These are phyloP conservation scores for Peronospora destructor DNA, from an alignment of 352 stramenopile genomes.

Conservation along the genomic window DNA sequence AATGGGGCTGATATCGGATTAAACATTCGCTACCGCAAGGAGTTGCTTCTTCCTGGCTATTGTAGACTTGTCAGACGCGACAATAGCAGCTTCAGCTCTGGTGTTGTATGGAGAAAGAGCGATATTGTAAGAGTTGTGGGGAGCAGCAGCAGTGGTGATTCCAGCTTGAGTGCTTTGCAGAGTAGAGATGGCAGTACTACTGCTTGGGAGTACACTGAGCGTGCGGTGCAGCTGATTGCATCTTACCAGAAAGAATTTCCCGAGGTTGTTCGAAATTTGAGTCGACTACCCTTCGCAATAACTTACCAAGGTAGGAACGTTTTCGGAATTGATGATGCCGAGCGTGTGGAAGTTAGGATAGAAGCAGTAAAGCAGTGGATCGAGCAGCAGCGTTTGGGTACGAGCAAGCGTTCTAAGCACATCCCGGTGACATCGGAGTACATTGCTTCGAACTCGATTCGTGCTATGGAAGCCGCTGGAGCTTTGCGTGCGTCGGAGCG, in stretches of 20 bases:
- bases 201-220: slow-evolving; percentile 96
- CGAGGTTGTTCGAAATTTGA: slow-evolving; percentile 85
- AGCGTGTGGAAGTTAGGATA: slow-evolving; percentile 56
- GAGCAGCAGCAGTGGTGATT: slow-evolving; percentile 41
- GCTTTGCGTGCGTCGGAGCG: slow-evolving; percentile 59
- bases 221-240: slow-evolving; percentile 90
- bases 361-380: slow-evolving; percentile 91
- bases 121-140: slow-evolving; percentile 91
- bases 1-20: slow-evolving; percentile 87
- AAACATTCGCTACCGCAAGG: slow-evolving; percentile 76
- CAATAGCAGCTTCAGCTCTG: slow-evolving; percentile 10
- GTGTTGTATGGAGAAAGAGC: slow-evolving; percentile 78
- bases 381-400: slow-evolving; percentile 83
- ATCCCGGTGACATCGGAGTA: slow-evolving; percentile 90
- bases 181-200: slow-evolving; percentile 25
- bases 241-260: slow-evolving; percentile 92
- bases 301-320: slow-evolving; percentile 87
- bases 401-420: slow-evolving; percentile 82
- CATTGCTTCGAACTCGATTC: slow-evolving; percentile 88
- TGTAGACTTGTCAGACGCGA: slow-evolving; percentile 58
- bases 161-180: slow-evolving; percentile 2
- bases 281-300: slow-evolving; percentile 79
- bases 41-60: slow-evolving; percentile 89
- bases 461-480: slow-evolving; percentile 87
- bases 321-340: slow-evolving; percentile 68